These are phyloP conservation scores for Xylaria nigripes DNA, from an alignment of 495 filamentous ascomycete species.

Conservation along the genomic window DNA sequence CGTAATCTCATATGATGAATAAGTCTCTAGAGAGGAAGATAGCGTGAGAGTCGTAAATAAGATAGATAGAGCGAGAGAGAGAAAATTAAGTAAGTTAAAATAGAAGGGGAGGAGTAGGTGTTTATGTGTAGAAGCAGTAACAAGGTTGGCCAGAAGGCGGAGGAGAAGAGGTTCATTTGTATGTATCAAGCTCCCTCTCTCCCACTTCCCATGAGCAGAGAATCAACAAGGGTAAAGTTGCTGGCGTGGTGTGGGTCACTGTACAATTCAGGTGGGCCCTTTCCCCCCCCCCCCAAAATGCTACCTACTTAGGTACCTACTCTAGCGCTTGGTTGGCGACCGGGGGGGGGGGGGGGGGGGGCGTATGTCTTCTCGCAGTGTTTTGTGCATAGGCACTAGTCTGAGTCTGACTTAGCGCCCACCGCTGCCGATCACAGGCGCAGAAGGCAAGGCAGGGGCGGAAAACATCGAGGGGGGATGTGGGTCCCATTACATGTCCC, in stretches of 20 bases:
- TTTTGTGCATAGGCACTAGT: conserved; percentile 12
- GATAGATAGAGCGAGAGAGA: neutral
- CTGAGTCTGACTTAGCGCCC: conserved; percentile 1
- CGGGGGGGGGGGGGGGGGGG: neutral
- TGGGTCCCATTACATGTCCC: conserved; percentile 4
- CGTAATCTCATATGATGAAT: neutral
- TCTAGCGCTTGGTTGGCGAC: conserved; percentile 9
- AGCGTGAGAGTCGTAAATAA: neutral
- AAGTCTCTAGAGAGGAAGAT: neutral
- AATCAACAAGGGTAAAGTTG: conserved; percentile 21
- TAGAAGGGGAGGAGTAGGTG: conserved; percentile 15
- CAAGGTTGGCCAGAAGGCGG: conserved; percentile 23
- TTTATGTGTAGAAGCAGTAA: conserved; percentile 18
- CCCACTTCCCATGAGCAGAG: conserved; percentile 23
- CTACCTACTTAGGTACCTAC: neutral
- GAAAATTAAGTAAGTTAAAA: conserved; percentile 14
- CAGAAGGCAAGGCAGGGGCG: conserved; percentile 1
- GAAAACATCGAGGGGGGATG: neutral
- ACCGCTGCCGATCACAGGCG: conserved; percentile 11
- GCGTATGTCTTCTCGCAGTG: conserved; percentile 7
- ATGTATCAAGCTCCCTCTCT: conserved; percentile 27
- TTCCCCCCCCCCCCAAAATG: neutral
- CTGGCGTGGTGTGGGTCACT: conserved; percentile 22
- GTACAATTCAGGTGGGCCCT: conserved; percentile 18
- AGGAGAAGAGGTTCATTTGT: conserved; percentile 32